Evolutionary conservation across 2,329 filamentous ascomycete species (phyloP).

Genomic region (Shiraia sp.): DNA sequence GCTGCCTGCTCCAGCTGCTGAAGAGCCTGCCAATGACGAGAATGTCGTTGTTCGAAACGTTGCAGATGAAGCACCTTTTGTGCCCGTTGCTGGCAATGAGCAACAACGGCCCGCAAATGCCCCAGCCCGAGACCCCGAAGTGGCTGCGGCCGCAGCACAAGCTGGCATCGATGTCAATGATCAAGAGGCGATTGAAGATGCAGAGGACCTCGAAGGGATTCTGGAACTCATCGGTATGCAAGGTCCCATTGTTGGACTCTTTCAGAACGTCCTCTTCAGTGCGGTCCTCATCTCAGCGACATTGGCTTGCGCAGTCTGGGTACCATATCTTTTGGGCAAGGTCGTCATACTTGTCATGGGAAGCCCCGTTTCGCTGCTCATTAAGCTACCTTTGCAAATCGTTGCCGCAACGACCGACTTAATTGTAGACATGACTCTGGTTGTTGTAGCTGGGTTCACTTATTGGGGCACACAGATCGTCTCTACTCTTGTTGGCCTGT

Average conservation of each 20-base stretch:
- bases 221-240: slow-evolving; percentile 97
- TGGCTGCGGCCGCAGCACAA: slow-evolving; percentile 66
- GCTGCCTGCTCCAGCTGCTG: slow-evolving; percentile 26
- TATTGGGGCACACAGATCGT: slow-evolving; percentile 44
- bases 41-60: slow-evolving; percentile 60
- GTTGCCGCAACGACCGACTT: slow-evolving; percentile 77
- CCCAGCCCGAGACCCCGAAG: slow-evolving; percentile 57
- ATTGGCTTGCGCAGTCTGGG: slow-evolving; percentile 80
- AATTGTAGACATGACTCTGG: slow-evolving; percentile 74
- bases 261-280: slow-evolving; percentile 96
- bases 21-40: slow-evolving; percentile 56
- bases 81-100: slow-evolving; percentile 54
- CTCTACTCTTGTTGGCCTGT: slow-evolving; percentile 24
- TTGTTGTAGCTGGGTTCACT: slow-evolving; percentile 60
- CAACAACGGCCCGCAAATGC: slow-evolving; percentile 28
- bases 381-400: slow-evolving; percentile 72
- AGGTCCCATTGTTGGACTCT: slow-evolving; percentile 82
- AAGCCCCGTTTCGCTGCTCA: slow-evolving; percentile 69
- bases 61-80: slow-evolving; percentile 64
- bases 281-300: slow-evolving; percentile 84
- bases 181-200: slow-evolving; percentile 74
- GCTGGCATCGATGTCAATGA: slow-evolving; percentile 71
- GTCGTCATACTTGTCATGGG: slow-evolving; percentile 78
- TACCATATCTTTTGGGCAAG: slow-evolving; percentile 91
- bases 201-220: slow-evolving; percentile 93